phyloP scores from a whole-genome alignment of 2,329 filamentous ascomycete species.

The Pestalotiopsis sp. region DNA sequence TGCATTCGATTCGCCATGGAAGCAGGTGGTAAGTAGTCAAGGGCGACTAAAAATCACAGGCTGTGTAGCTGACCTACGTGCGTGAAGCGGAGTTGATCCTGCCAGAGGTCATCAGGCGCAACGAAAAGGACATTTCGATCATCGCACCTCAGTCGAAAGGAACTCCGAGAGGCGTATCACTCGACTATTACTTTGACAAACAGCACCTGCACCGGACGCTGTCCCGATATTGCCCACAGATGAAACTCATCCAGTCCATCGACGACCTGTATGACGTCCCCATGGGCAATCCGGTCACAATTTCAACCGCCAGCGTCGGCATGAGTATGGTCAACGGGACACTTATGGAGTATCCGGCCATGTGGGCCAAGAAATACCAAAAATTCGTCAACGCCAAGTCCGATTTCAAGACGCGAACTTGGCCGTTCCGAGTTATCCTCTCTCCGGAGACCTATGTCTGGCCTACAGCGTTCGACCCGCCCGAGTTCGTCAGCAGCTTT shows the following conservation, averaged over 20 bases:
- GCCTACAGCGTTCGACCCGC: conserved; percentile 32
- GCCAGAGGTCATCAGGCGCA: conserved; percentile 36
- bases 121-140: conserved; percentile 30
- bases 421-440: conserved; percentile 37
- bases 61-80: neutral
- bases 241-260: conserved; percentile 36
- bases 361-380: conserved; percentile 25
- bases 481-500: conserved; percentile 35
- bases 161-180: conserved; percentile 28
- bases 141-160: conserved; percentile 25
- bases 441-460: conserved; percentile 30
- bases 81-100: conserved; percentile 40
- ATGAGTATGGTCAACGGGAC: conserved; percentile 23
- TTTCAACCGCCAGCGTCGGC: conserved; percentile 26
- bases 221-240: conserved; percentile 35
- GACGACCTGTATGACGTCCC: conserved; percentile 37
- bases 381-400: conserved; percentile 26
- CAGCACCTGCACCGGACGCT: conserved; percentile 33
- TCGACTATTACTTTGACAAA: conserved; percentile 38
- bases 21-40: conserved; percentile 41
- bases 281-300: conserved; percentile 24
- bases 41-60: neutral
- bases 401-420: conserved; percentile 28
- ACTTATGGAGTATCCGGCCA: conserved; percentile 25
- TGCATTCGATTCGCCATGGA: conserved; percentile 50